Percentiles rank a stretch among this genome's conserved stretches.
Conservation (phyloP, 345 rosid genomes). For the Corchorus capsularis region DNA sequence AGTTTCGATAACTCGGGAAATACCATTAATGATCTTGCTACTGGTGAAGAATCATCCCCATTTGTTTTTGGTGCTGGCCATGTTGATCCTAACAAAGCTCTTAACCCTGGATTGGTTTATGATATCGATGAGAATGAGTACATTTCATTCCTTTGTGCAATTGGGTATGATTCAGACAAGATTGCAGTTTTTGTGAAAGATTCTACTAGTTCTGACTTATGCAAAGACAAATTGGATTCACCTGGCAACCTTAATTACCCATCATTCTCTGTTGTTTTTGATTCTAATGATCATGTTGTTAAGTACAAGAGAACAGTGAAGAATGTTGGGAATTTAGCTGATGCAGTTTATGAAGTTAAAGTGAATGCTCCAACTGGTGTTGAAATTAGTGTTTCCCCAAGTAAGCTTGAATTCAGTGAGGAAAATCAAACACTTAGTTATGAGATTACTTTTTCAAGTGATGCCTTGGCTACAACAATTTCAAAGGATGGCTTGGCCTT, state of each 20-base stretch:
- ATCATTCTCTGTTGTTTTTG: constrained; percentile 63
- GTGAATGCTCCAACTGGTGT: constrained; percentile 62
- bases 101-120: constrained; percentile 78
- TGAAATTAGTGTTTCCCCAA: constrained; percentile 57
- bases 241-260: constrained; percentile 79
- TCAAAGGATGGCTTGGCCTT: constrained; percentile 24
- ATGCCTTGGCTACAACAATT: constrained; percentile 23
- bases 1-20: constrained; percentile 64
- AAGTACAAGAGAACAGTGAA: constrained; percentile 60
- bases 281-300: constrained; percentile 35
- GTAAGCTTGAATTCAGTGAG: constrained; percentile 60
- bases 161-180: constrained; percentile 57
- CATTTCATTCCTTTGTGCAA: constrained; percentile 72
- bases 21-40: constrained; percentile 71
- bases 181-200: constrained; percentile 62
- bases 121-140: constrained; percentile 57
- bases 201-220: constrained; percentile 39
- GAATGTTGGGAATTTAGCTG: constrained; percentile 60
- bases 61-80: constrained; percentile 82
- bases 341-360: constrained; percentile 59
- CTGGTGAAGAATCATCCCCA: constrained; percentile 61
- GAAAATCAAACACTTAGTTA: constrained; percentile 49
- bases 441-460: constrained; percentile 62
- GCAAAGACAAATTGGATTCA: constrained; percentile 36
- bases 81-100: constrained; percentile 79